Conservation (phyloP, 805 yeast species). For the Hanseniaspora taiwanica region DNA sequence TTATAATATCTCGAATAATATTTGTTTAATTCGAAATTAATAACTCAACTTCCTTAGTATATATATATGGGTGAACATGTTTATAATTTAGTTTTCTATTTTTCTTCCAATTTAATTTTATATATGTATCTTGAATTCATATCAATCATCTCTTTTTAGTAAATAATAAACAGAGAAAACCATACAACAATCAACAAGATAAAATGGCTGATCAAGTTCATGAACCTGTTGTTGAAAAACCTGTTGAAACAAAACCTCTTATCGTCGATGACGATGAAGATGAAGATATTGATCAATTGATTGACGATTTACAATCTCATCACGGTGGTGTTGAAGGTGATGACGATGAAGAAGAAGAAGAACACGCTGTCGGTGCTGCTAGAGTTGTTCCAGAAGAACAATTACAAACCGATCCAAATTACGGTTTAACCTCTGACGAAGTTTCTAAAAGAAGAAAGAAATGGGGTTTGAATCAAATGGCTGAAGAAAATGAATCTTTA, state of each 20-base stretch:
- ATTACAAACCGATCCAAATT: conserved; percentile 66
- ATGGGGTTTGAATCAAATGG: conserved; percentile 83
- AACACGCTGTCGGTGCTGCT: conserved; percentile 41
- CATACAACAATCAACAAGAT: neutral
- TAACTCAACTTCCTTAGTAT: too few relatives aligned
- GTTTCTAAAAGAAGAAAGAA: conserved; percentile 76
- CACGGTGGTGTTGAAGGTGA: conserved; percentile 37
- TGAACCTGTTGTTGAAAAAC: conserved; percentile 11
- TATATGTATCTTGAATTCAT: too few relatives aligned
- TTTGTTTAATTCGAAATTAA: too few relatives aligned
- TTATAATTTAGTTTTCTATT: too few relatives aligned
- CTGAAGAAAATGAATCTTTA: conserved; percentile 74
- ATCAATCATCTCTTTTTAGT: neutral
- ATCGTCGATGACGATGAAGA: conserved; percentile 48
- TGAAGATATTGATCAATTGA: conserved; percentile 59
- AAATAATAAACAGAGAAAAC: neutral
- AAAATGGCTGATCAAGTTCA: conserved; percentile 1
- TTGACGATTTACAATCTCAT: conserved; percentile 62
- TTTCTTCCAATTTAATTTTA: too few relatives aligned
- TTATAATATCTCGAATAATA: neutral
- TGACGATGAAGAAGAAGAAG: conserved; percentile 32
- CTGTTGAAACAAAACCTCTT: conserved; percentile 36
- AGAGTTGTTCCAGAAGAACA: conserved; percentile 79
- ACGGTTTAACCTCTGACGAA: conserved; percentile 69
- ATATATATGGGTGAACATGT: too few relatives aligned